Evolutionary conservation across 2,329 filamentous ascomycete species (phyloP), one percentile per base, ranked within the genome.

Genomic region (Ceratocystis cacaofunesta): DNA sequence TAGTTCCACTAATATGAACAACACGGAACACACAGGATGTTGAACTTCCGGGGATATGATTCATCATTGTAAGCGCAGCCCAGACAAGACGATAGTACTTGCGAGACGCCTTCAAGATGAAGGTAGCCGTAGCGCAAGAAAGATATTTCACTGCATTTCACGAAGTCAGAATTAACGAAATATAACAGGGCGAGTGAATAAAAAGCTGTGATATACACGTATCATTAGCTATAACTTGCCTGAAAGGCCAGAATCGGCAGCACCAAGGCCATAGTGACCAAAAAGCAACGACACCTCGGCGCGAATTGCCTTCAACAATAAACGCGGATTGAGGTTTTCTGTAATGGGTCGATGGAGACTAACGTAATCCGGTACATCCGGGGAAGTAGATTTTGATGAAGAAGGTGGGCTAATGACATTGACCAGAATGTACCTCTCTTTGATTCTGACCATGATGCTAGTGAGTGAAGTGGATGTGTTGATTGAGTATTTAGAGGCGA

Each of bases 341-440:
- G 86, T 83, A 2, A 88, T 95, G 0, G 92, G 91, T 62, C 87
- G 85, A 73, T 92, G 87, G 75, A 95, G 87, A 64, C 85, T 79
- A 32, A 97, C 77, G 66, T 88, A 79, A 77, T 83, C 74, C 72
- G 88, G 74, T 72, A 80, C 70, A 70, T 76, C 74, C 43, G 72
- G 75, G 68, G 70, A 69, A 8, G 72, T 69, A 8, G 78, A 69
- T 12, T 83, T 77, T 58, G 55, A 58, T 17, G 28, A 7, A 4
- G 55, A 58, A 5, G 85, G 80, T 0, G 92, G 90, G 72, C 96
- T 96, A 60, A 97, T 80, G 69, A 97, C 91, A 73, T 95, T 90
- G 68, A 97, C 84, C n/a, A 97, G 85, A 19, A 99, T 83, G 75
- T 99, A 99, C 71, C 94, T 87, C 75, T 96, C 88, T 76, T 99